A percentile compares a stretch with the other conserved stretches of the same genome.
Conservation (phyloP, 2,329 filamentous ascomycete genomes). For the Neofusicoccum kwambonambiense region DNA sequence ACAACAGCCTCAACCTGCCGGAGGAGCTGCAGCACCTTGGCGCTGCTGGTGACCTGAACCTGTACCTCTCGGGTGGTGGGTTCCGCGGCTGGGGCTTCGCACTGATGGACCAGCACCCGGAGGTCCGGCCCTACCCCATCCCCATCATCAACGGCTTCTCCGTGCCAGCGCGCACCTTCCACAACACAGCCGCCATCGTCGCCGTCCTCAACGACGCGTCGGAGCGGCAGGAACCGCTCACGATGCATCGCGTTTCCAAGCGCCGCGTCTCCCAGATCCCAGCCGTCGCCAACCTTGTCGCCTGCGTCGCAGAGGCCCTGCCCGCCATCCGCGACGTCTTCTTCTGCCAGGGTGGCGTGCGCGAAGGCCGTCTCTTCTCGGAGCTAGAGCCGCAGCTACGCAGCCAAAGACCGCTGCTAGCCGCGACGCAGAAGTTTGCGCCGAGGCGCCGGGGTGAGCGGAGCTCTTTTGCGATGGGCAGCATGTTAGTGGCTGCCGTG, state of each 20-base stretch:
- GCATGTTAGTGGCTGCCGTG: not conserved
- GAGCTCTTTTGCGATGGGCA: not conserved
- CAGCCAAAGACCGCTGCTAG: slow-evolving; percentile 64
- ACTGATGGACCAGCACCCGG: slow-evolving; percentile 73
- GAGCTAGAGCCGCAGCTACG: slow-evolving; percentile 61
- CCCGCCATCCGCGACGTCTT: slow-evolving; percentile 68
- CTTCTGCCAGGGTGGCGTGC: slow-evolving; percentile 85
- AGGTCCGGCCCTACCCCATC: slow-evolving; percentile 76
- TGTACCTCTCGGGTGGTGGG: slow-evolving; percentile 87
- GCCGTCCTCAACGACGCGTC: slow-evolving; percentile 59
- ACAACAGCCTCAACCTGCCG: slow-evolving; percentile 58
- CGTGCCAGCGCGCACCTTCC: slow-evolving; percentile 41
- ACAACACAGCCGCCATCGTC: slow-evolving; percentile 31
- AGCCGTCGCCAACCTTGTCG: slow-evolving; percentile 78
- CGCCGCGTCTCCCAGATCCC: slow-evolving; percentile 78
- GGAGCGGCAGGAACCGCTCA: slow-evolving; percentile 35
- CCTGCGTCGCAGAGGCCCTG: slow-evolving; percentile 67
- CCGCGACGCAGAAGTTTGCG: slow-evolving; percentile 48
- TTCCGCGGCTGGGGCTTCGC: slow-evolving; percentile 90
- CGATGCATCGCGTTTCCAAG: slow-evolving; percentile 66
- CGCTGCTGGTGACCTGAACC: slow-evolving; percentile 55
- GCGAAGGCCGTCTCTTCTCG: slow-evolving; percentile 79
- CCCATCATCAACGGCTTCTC: slow-evolving; percentile 78
- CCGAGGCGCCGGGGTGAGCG: slow-evolving; percentile 39
- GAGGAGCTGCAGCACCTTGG: slow-evolving; percentile 37